These are phyloP conservation scores for Aspergillus ibericus DNA, from an alignment of 2,329 filamentous ascomycete species.

Conservation along the genomic window DNA sequence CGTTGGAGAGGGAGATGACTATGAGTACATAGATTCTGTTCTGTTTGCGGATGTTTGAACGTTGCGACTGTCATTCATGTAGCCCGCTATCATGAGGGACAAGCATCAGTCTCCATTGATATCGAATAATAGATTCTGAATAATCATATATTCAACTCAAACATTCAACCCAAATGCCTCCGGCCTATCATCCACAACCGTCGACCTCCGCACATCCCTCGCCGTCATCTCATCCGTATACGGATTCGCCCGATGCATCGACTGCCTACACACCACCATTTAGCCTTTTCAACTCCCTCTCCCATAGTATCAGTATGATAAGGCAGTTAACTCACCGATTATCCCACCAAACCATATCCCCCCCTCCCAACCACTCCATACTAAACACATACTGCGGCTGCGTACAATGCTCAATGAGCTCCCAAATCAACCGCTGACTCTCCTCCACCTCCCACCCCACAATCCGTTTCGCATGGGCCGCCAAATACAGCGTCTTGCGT, in stretches of 20 bases:
- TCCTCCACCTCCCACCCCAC: neutral
- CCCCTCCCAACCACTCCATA: neutral
- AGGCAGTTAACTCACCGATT: neutral
- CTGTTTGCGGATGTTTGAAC: no score
- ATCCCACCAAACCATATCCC: neutral
- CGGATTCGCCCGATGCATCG: neutral
- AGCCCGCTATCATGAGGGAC: no score
- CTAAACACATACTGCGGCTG: neutral
- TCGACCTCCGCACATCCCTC: neutral
- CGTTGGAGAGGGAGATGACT: neutral
- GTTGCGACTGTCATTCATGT: no score
- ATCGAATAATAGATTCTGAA: no score
- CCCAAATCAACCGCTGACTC: neutral
- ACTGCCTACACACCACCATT: neutral
- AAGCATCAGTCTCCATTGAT: no score
- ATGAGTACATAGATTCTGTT: no score
- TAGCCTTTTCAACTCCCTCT: neutral
- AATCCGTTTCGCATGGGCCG: neutral
- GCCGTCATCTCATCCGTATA: neutral
- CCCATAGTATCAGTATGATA: no score
- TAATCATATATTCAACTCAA: no score
- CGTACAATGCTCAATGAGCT: neutral
- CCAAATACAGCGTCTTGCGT: neutral
- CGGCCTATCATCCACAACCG: neutral
- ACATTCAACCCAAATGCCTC: neutral